Evolutionary conservation across 352 stramenopile species (phyloP).

Genomic region (Phytopythium litorale): DNA sequence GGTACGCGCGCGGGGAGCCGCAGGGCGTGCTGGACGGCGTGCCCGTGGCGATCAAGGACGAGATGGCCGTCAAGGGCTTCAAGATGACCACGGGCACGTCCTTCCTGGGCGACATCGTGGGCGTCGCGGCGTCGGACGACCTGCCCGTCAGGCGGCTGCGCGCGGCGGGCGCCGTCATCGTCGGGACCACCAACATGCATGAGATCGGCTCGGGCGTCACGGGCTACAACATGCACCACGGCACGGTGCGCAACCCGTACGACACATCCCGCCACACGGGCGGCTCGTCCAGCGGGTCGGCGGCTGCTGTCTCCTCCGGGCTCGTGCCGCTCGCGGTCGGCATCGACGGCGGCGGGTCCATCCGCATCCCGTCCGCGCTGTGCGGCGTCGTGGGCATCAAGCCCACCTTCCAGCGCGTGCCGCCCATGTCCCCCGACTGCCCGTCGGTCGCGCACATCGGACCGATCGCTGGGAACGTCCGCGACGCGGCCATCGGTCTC

Average conservation of each 20-base stretch:
- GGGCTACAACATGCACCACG: slow-evolving; percentile 77
- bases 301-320: slow-evolving; percentile 82
- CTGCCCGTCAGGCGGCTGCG: slow-evolving; percentile 55
- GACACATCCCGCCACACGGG: slow-evolving; percentile 81
- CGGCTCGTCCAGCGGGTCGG: slow-evolving; percentile 89
- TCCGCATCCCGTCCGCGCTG: slow-evolving; percentile 87
- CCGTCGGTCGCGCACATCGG: slow-evolving; percentile 75
- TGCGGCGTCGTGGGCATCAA: slow-evolving; percentile 90
- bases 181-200: slow-evolving; percentile 90
- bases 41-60: slow-evolving; percentile 87
- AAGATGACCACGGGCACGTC: slow-evolving; percentile 69
- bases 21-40: slow-evolving; percentile 87
- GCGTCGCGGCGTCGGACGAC: slow-evolving; percentile 39
- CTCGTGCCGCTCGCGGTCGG: slow-evolving; percentile 87
- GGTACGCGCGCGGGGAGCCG: slow-evolving; percentile 60
- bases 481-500: slow-evolving; percentile 82
- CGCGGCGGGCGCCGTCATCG: slow-evolving; percentile 75
- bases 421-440: slow-evolving; percentile 45
- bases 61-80: slow-evolving; percentile 71
- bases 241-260: slow-evolving; percentile 83
- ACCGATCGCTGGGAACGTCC: slow-evolving; percentile 71
- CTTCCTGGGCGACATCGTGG: slow-evolving; percentile 58
- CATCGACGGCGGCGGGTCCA: slow-evolving; percentile 86
- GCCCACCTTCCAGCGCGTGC: slow-evolving; percentile 76
- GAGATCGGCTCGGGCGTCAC: slow-evolving; percentile 76